Evolutionary conservation across 164 flowering plant genomes (phyloP).

Genomic region (Magnolia kwangsiensis): DNA sequence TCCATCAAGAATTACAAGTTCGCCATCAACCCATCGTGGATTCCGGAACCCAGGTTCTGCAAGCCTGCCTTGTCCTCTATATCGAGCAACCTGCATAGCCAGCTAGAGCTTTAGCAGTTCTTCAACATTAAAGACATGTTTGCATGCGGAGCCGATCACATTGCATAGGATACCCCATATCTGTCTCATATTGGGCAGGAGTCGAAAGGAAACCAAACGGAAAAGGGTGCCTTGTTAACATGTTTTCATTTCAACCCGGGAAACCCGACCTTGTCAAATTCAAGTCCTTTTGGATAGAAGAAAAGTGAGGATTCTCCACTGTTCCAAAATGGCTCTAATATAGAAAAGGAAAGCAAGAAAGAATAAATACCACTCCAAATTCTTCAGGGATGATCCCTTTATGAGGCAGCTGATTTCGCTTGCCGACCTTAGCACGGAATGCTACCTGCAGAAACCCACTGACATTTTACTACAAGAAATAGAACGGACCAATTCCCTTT

Average conservation of each 20-base stretch:
- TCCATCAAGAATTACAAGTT: constrained; percentile 93
- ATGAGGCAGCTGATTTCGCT: constrained; percentile 82
- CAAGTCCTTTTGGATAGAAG: not conserved
- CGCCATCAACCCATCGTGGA: constrained; percentile 99
- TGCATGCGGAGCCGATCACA: not conserved
- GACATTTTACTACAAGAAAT: not conserved
- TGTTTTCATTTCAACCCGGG: not conserved
- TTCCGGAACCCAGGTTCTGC: constrained; percentile 83
- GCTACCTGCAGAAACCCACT: constrained; percentile 58
- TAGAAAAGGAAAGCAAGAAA: not conserved
- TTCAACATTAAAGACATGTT: not conserved
- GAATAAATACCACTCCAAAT: constrained; percentile 80
- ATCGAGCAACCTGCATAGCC: constrained; percentile 73
- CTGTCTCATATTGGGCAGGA: not conserved
- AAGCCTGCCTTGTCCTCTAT: constrained; percentile 96
- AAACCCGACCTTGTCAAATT: not conserved
- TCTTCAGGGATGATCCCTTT: constrained; percentile 95
- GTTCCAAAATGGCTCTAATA: not conserved
- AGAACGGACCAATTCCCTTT: not conserved
- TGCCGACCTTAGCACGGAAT: constrained; percentile 96
- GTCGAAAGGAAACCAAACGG: not conserved
- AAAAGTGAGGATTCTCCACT: not conserved
- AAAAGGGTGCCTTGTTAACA: not conserved
- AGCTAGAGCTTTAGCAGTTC: constrained; percentile 15
- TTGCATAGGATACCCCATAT: not conserved